phyloP scores from a whole-genome alignment of 805 yeast species.

The Teunomyces stri region DNA sequence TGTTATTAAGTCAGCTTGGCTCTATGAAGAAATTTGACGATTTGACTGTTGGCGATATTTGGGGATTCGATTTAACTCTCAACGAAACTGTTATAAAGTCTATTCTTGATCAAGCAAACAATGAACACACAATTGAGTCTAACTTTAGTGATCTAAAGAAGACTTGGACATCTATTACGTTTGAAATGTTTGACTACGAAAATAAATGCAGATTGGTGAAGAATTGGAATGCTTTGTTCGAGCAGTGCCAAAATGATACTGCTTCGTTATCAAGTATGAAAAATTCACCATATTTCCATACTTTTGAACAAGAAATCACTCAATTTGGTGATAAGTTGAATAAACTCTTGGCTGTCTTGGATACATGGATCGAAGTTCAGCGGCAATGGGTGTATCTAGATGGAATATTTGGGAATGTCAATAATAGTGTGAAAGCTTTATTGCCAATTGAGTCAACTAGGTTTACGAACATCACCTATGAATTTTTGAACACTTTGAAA shows the following conservation, averaged over 20 bases:
- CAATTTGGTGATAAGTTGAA: conserved; percentile 59
- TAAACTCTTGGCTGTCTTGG: conserved; percentile 49
- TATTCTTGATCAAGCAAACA: conserved; percentile 61
- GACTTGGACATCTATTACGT: conserved; percentile 53
- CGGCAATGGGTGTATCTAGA: conserved; percentile 84
- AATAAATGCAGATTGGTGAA: conserved; percentile 54
- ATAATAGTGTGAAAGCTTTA: conserved; percentile 55
- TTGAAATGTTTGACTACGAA: conserved; percentile 54
- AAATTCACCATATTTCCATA: conserved; percentile 57
- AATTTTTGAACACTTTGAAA: conserved; percentile 52
- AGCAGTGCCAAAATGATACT: conserved; percentile 57
- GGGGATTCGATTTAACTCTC: conserved; percentile 50
- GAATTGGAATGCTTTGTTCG: conserved; percentile 66
- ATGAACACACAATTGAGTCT: conserved; percentile 65
- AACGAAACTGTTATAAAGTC: conserved; percentile 48
- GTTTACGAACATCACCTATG: conserved; percentile 61
- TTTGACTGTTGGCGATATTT: conserved; percentile 56
- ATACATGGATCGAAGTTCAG: conserved; percentile 80
- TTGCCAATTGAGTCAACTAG: conserved; percentile 70
- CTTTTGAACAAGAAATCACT: conserved; percentile 57
- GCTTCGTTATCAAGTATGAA: conserved; percentile 67
- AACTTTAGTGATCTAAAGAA: conserved; percentile 48
- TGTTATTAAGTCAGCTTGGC: conserved; percentile 37
- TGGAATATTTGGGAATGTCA: conserved; percentile 63
- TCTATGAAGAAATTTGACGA: conserved; percentile 18